Evolutionary conservation across 805 yeast species (phyloP).

Genomic region (Metschnikowia baotianmanensis): DNA sequence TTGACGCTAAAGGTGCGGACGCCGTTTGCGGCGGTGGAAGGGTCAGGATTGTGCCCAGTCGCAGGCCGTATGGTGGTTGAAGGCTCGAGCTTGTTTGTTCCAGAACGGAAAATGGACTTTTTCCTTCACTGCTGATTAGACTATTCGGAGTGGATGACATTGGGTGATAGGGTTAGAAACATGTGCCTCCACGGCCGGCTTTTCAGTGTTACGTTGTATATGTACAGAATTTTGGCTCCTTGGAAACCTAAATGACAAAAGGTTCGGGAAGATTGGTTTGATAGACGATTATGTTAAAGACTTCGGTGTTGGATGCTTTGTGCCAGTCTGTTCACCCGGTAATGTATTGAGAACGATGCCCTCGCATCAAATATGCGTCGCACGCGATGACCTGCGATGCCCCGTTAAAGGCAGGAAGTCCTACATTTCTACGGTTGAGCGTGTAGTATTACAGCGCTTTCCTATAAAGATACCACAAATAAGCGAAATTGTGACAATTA

Average conservation of each 20-base stretch:
- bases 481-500: no score
- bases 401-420: neutral
- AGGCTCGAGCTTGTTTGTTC: neutral
- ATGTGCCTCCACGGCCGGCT: no score
- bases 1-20: neutral
- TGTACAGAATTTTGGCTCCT: neutral
- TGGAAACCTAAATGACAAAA: no score
- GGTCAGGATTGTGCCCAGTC: conserved; percentile 7
- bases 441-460: no score
- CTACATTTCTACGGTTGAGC: no score
- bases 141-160: conserved; percentile 7
- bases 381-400: conserved; percentile 9
- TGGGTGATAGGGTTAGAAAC: no score
- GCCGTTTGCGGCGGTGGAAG: conserved; percentile 10
- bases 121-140: conserved; percentile 1
- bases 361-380: neutral
- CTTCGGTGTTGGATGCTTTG: neutral
- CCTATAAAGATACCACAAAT: no score
- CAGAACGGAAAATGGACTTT: neutral
- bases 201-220: no score
- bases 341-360: conserved; percentile 8
- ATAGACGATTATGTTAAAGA: no score
- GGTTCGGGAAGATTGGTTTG: no score
- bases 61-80: conserved; percentile 9
- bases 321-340: conserved; percentile 1